These are phyloP conservation scores for Paramarasmius palmivorus DNA, from an alignment of 1,284 basidiomycete genomes.

Conservation along the genomic window DNA sequence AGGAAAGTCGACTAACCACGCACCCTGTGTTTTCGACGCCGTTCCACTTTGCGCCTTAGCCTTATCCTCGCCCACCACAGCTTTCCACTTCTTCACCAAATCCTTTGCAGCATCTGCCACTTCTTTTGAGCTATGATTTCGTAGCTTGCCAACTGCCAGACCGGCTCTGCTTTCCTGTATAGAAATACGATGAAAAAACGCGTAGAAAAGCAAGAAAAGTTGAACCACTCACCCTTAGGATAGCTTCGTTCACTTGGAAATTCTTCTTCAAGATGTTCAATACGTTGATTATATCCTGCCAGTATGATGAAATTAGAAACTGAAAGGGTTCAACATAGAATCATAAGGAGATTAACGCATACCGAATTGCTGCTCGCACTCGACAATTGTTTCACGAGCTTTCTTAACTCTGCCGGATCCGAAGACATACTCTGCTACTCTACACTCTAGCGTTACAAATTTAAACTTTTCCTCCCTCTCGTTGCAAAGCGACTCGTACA, in stretches of 20 bases:
- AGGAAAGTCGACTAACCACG: neutral
- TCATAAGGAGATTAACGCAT: slow-evolving; percentile 46
- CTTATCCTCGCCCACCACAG: slow-evolving; percentile 78
- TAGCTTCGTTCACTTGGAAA: slow-evolving; percentile 81
- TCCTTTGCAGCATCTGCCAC: slow-evolving; percentile 89
- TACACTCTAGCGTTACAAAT: neutral
- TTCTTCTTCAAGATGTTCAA: slow-evolving; percentile 77
- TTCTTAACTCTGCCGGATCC: slow-evolving; percentile 68
- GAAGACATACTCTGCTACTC: slow-evolving; percentile 33
- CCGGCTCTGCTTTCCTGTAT: slow-evolving; percentile 88
- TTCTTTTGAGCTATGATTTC: slow-evolving; percentile 70
- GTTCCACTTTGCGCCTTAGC: slow-evolving; percentile 53
- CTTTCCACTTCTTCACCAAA: slow-evolving; percentile 91
- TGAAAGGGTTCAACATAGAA: slow-evolving; percentile 39
- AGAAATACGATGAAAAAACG: slow-evolving; percentile 9
- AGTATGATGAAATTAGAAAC: slow-evolving; percentile 29
- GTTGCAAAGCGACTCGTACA: neutral
- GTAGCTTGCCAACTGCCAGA: slow-evolving; percentile 89
- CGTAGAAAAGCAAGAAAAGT: slow-evolving; percentile 26
- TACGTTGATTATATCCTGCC: slow-evolving; percentile 72
- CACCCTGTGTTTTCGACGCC: slow-evolving; percentile 38
- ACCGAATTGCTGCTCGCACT: slow-evolving; percentile 62
- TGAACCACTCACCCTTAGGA: slow-evolving; percentile 77
- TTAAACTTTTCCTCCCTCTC: neutral
- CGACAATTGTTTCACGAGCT: slow-evolving; percentile 78